Percentiles rank a stretch among this genome's conserved stretches.
These are phyloP conservation scores for Arabidopsis thaliana DNA, from an alignment of 345 rosid genomes.

Conservation along the genomic window DNA sequence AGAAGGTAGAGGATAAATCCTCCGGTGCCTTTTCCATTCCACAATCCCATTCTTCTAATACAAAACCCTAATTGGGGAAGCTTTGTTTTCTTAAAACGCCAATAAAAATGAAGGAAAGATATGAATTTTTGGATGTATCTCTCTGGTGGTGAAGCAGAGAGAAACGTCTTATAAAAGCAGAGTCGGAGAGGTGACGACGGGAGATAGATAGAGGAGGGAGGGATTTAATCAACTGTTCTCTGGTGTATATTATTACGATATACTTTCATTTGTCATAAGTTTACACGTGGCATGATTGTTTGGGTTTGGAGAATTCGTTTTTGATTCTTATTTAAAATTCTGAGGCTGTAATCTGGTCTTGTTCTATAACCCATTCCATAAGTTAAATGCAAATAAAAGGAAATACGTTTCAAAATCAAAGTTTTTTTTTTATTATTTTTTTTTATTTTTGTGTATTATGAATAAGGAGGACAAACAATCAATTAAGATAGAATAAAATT, in stretches of 20 bases:
- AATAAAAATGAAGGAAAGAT: not conserved
- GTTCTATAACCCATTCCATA: slow-evolving; percentile 22
- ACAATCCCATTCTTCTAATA: slow-evolving; percentile 9
- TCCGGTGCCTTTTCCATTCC: slow-evolving; percentile 45
- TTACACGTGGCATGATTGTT: slow-evolving; percentile 32
- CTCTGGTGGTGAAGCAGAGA: slow-evolving; percentile 35
- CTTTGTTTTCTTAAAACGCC: not conserved
- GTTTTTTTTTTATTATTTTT: too few relatives aligned
- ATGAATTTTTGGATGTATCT: not conserved
- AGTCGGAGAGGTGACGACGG: slow-evolving; percentile 43
- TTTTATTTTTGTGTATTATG: too few relatives aligned
- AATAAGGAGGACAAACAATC: too few relatives aligned
- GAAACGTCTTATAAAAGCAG: slow-evolving; percentile 38
- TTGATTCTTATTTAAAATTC: slow-evolving; percentile 1
- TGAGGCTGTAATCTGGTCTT: not conserved
- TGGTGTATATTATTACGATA: slow-evolving; percentile 20
- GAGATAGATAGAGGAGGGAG: slow-evolving; percentile 1
- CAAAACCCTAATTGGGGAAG: slow-evolving; percentile 3
- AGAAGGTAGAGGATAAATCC: slow-evolving; percentile 64
- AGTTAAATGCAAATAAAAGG: not conserved
- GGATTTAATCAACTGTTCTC: not conserved
- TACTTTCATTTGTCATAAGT: not conserved
- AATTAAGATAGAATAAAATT: too few relatives aligned
- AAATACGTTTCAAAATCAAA: not conserved
- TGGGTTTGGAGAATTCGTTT: not conserved